These are phyloP conservation scores for Danielozyma ontarioensis DNA, from an alignment of 805 yeast species.

Conservation along the genomic window DNA sequence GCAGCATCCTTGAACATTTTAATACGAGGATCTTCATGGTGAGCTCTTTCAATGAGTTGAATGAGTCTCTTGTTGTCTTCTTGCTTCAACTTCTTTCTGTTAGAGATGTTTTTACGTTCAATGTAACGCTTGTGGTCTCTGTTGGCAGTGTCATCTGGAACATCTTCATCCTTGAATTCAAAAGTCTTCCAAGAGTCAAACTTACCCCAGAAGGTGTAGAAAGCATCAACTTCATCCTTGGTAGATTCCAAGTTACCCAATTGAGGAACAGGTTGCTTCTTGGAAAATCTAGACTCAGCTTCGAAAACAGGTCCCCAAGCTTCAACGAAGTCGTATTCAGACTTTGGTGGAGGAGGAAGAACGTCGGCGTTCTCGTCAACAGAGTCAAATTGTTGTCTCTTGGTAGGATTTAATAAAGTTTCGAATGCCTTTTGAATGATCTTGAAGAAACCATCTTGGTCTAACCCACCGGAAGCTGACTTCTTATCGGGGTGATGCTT, in stretches of 20 bases:
- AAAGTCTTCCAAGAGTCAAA: slow-evolving; percentile 98
- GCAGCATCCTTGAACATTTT: slow-evolving; percentile 89
- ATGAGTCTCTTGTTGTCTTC: slow-evolving; percentile 90
- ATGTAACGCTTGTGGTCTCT: slow-evolving; percentile 99
- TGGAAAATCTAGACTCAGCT: slow-evolving; percentile 88
- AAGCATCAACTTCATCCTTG: slow-evolving; percentile 77
- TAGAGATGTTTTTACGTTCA: slow-evolving; percentile 94
- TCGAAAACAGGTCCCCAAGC: slow-evolving; percentile 92
- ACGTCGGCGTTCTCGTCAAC: slow-evolving; percentile 89
- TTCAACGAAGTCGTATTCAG: slow-evolving; percentile 77
- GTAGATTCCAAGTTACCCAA: slow-evolving; percentile 66
- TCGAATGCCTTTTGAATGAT: slow-evolving; percentile 96
- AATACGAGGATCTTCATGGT: slow-evolving; percentile 91
- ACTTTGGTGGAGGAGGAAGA: slow-evolving; percentile 63
- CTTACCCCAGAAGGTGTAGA: slow-evolving; percentile 89
- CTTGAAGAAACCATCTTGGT: slow-evolving; percentile 95
- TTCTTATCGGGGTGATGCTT: slow-evolving; percentile 98
- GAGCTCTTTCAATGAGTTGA: slow-evolving; percentile 82
- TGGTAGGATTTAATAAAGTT: slow-evolving; percentile 74
- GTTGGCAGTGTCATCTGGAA: slow-evolving; percentile 98
- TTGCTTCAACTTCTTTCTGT: slow-evolving; percentile 95
- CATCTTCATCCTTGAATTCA: slow-evolving; percentile 97
- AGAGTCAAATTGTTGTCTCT: slow-evolving; percentile 92
- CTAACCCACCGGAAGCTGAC: slow-evolving; percentile 83
- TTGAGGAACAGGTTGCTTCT: slow-evolving; percentile 80